phyloP scores from a whole-genome alignment of 2,329 filamentous ascomycete genomes.

The Phoma herbarum region DNA sequence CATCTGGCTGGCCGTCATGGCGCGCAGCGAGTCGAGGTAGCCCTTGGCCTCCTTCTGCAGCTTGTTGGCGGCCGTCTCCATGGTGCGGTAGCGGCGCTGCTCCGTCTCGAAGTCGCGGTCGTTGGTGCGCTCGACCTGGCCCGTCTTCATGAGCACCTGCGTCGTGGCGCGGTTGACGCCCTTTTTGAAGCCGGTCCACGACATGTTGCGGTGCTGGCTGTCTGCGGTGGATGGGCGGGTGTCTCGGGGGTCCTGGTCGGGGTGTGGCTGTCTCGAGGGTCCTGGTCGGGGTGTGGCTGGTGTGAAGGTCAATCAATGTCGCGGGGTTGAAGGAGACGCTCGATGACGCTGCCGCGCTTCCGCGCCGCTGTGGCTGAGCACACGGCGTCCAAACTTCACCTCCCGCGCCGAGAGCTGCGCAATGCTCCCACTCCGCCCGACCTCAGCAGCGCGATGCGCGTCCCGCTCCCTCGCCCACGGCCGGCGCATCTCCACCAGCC shows the following conservation, averaged over 20 bases:
- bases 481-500: not conserved
- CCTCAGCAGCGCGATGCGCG: constrained; percentile 12
- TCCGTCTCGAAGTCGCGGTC: constrained; percentile 99
- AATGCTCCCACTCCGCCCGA: constrained; percentile 16
- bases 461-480: not conserved
- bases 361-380: not conserved
- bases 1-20: constrained; percentile 99
- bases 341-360: not conserved
- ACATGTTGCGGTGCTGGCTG: too few relatives aligned
- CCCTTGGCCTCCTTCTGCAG: constrained; percentile 98
- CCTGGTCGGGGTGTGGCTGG: not conserved
- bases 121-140: constrained; percentile 97
- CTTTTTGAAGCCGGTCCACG: constrained; percentile 85
- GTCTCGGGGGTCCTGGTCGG: too few relatives aligned
- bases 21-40: constrained; percentile 94
- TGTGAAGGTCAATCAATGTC: not conserved
- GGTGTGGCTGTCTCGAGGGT: too few relatives aligned
- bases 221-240: too few relatives aligned
- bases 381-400: not conserved
- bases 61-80: constrained; percentile 92
- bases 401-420: not conserved
- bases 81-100: constrained; percentile 93
- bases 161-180: constrained; percentile 99
- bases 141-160: constrained; percentile 99
- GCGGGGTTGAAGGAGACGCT: not conserved